These are phyloP conservation scores for Rhizopus delemar DNA, from an alignment of 371 early-diverging fungal genomes.

Conservation along the genomic window DNA sequence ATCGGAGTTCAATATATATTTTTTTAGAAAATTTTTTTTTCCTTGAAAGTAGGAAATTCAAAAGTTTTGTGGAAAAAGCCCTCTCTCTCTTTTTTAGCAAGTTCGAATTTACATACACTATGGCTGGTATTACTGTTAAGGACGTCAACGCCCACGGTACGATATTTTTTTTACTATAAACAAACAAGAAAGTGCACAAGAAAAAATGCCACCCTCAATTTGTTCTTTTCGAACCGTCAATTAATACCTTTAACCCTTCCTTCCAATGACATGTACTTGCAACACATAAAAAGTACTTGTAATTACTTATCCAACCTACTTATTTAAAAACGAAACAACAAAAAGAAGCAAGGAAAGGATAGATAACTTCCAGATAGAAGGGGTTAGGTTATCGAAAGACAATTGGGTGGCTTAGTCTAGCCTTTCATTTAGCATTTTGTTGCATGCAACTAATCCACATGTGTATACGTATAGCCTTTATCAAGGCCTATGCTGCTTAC, in stretches of 20 bases:
- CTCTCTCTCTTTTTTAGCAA: constrained; percentile 32
- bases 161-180: constrained; percentile 7
- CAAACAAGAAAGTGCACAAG: neutral
- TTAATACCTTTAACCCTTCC: neutral
- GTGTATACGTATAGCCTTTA: constrained; percentile 59
- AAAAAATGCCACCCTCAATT: neutral
- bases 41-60: constrained; percentile 1
- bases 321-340: too few species aligned
- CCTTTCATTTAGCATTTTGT: constrained; percentile 4
- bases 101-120: constrained; percentile 28
- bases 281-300: too few species aligned
- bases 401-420: neutral
- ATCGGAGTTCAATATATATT: constrained; percentile 1
- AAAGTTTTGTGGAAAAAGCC: constrained; percentile 10
- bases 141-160: constrained; percentile 88
- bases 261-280: neutral
- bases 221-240: neutral
- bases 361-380: too few species aligned
- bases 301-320: too few species aligned
- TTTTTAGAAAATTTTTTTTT: constrained; percentile 27
- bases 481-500: constrained; percentile 96
- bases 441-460: neutral
- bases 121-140: constrained; percentile 86
- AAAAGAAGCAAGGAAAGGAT: too few species aligned
- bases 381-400: too few species aligned